phyloP scores from a whole-genome alignment of 2,329 filamentous ascomycete species.

The Cercospora zeina region DNA sequence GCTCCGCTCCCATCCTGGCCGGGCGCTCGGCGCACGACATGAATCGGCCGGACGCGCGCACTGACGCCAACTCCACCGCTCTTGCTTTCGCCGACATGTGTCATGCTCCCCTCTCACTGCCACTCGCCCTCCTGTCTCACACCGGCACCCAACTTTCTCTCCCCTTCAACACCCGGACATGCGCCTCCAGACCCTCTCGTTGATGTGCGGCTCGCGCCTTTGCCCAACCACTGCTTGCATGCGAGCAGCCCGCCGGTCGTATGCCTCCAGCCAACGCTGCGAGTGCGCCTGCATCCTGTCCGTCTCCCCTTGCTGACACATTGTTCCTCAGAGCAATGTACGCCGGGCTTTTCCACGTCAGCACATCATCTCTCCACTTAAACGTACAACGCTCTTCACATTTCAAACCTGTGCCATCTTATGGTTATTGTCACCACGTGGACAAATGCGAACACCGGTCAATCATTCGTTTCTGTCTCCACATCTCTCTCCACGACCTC shows the following conservation, averaged over 20 bases:
- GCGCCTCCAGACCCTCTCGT: slow-evolving; percentile 17
- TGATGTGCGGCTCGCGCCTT: slow-evolving; percentile 17
- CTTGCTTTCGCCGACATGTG: not conserved
- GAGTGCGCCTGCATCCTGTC: slow-evolving; percentile 41
- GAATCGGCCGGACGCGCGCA: not conserved
- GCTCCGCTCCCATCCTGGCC: no score
- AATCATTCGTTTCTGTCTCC: not conserved
- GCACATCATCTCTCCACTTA: not conserved
- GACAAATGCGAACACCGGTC: not conserved
- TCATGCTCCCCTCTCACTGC: no score
- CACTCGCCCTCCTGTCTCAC: slow-evolving; percentile 7
- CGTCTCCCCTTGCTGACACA: slow-evolving; percentile 41
- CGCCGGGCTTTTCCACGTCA: slow-evolving; percentile 42
- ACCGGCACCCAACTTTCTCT: not conserved
- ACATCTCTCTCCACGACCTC: not conserved
- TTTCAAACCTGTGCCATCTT: slow-evolving; percentile 9
- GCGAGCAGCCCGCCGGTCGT: slow-evolving; percentile 38
- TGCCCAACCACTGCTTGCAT: slow-evolving; percentile 37
- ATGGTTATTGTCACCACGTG: not conserved
- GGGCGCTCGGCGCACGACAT: no score
- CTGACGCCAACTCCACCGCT: not conserved
- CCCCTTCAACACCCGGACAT: slow-evolving; percentile 17
- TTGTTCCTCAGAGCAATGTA: slow-evolving; percentile 58
- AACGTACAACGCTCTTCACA: slow-evolving; percentile 18
- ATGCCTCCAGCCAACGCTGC: slow-evolving; percentile 41